Evolutionary conservation across 805 yeast species (phyloP).

Genomic region (Candida sanyiensis): DNA sequence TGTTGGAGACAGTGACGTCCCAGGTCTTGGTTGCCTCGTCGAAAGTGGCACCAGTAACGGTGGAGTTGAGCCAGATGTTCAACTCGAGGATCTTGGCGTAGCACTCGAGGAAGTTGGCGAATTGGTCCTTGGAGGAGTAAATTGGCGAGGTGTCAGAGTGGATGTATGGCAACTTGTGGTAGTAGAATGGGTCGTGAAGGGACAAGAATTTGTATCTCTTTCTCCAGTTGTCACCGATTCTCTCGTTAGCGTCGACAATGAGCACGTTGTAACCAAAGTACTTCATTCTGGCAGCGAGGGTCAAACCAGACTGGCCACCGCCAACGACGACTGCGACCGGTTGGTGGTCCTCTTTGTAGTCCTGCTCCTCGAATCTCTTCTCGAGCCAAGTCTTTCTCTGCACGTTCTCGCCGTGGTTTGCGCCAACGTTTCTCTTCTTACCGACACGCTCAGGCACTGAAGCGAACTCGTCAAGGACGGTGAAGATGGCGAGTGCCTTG

Average conservation of each 20-base stretch:
- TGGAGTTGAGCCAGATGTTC: conserved; percentile 31
- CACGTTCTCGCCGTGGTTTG: conserved; percentile 35
- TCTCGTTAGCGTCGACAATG: conserved; percentile 33
- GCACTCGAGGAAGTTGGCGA: conserved; percentile 38
- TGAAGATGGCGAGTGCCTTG: conserved; percentile 31
- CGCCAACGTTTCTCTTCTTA: conserved; percentile 32
- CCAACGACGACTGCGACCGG: conserved; percentile 42
- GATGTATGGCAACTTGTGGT: conserved; percentile 37
- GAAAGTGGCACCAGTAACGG: conserved; percentile 29
- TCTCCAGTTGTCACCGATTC: conserved; percentile 45
- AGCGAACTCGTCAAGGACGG: conserved; percentile 30
- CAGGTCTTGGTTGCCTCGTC: conserved; percentile 28
- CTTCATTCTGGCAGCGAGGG: conserved; percentile 38
- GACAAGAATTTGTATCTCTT: conserved; percentile 39
- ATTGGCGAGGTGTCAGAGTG: conserved; percentile 37
- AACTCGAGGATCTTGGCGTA: conserved; percentile 38
- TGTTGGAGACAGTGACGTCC: conserved; percentile 30
- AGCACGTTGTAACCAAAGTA: conserved; percentile 36
- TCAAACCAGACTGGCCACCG: conserved; percentile 43
- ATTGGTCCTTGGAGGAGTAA: conserved; percentile 39
- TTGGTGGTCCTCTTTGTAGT: conserved; percentile 29
- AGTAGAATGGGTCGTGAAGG: conserved; percentile 41
- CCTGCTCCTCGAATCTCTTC: conserved; percentile 26
- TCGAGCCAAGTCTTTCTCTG: conserved; percentile 37
- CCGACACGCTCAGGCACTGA: conserved; percentile 31